Evolutionary conservation across 2,329 filamentous ascomycete species (phyloP).

Genomic region (Fusarium lateritium): DNA sequence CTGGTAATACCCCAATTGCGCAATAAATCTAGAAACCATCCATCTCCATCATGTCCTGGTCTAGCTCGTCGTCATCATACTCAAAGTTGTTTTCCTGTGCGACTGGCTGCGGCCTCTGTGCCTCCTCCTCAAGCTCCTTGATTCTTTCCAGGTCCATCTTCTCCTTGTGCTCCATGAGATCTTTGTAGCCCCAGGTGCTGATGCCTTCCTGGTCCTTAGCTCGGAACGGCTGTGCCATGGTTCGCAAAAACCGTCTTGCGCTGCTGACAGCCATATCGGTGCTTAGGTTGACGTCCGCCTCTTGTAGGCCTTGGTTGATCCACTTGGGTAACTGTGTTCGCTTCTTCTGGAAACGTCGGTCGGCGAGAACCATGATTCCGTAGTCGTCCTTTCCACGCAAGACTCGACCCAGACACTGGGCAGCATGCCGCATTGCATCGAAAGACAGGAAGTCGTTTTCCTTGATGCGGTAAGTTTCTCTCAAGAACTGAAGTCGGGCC

Average conservation of each 20-base stretch:
- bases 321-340: constrained; percentile 92
- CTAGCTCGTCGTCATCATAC: constrained; percentile 67
- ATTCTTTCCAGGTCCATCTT: constrained; percentile 80
- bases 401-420: constrained; percentile 95
- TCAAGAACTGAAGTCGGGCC: constrained; percentile 93
- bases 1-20: not conserved
- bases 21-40: constrained; percentile 53
- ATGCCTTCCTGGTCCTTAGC: constrained; percentile 90
- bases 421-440: constrained; percentile 99
- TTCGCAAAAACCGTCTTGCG: constrained; percentile 89
- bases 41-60: constrained; percentile 70
- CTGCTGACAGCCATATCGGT: constrained; percentile 95
- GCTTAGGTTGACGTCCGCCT: constrained; percentile 89
- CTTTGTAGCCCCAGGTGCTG: constrained; percentile 88
- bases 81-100: constrained; percentile 60
- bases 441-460: constrained; percentile 99
- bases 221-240: constrained; percentile 93
- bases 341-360: constrained; percentile 94
- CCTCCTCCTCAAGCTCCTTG: constrained; percentile 68
- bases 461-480: constrained; percentile 95
- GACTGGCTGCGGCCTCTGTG: constrained; percentile 44
- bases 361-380: constrained; percentile 98
- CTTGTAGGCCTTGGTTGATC: constrained; percentile 90
- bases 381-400: constrained; percentile 98
- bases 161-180: constrained; percentile 83